A percentile compares a stretch with the other conserved stretches of the same genome.
phyloP scores from a whole-genome alignment of 371 early-diverging fungal genomes.

The Dichotomocladium elegans region DNA sequence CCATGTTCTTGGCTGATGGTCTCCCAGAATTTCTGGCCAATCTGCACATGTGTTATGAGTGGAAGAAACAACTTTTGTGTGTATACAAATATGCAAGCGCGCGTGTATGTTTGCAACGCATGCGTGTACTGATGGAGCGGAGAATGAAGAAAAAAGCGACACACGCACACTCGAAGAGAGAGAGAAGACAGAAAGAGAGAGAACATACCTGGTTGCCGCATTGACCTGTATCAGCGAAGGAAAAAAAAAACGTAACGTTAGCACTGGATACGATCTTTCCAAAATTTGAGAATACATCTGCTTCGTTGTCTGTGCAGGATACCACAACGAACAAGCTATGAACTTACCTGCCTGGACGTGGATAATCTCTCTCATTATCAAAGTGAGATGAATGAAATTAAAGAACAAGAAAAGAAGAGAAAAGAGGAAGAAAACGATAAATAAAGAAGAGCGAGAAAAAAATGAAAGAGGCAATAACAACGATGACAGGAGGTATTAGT shows the following conservation, averaged over 20 bases:
- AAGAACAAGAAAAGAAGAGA: background rate
- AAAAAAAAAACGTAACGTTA: background rate
- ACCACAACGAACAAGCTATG: no score
- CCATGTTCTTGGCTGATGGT: conserved; percentile 88
- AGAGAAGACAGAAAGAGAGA: conserved; percentile 5
- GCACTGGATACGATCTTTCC: background rate
- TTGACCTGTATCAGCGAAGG: conserved; percentile 66
- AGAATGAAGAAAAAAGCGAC: no score
- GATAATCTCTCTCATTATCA: conserved; percentile 26
- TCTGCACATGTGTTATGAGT: conserved; percentile 19
- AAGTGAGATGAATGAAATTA: background rate
- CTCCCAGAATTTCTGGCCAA: conserved; percentile 89
- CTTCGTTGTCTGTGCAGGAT: no score
- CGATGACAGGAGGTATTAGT: no score
- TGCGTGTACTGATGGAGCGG: no score
- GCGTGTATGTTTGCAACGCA: no score
- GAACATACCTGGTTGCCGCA: conserved; percentile 71
- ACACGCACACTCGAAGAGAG: no score
- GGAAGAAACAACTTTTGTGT: conserved; percentile 1
- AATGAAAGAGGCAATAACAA: background rate
- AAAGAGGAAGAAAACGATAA: background rate
- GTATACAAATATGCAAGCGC: background rate
- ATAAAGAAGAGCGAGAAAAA: background rate
- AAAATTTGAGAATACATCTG: background rate
- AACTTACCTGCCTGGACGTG: conserved; percentile 23